Conservation (phyloP, 2,329 filamentous ascomycete species). For the Zopfia rhizophila region DNA sequence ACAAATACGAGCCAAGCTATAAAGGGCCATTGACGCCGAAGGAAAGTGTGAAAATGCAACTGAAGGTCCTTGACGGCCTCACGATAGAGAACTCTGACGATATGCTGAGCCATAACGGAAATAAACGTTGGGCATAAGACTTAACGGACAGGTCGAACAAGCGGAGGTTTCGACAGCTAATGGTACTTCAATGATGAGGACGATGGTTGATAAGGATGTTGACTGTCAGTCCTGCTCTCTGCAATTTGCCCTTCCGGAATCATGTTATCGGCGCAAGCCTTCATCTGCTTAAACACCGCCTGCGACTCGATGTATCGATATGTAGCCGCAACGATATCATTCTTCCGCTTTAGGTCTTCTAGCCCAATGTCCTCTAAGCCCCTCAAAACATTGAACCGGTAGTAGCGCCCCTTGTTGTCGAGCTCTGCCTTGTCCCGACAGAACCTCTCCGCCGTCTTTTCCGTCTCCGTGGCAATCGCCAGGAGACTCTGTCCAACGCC, state of each 20-base stretch:
- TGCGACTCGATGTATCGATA: slow-evolving; percentile 29
- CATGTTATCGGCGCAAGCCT: slow-evolving; percentile 29
- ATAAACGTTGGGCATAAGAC: slow-evolving; percentile 24
- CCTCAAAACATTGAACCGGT: slow-evolving; percentile 57
- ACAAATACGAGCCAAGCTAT: slow-evolving; percentile 24
- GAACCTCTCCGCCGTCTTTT: slow-evolving; percentile 53
- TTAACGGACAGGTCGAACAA: too few relatives aligned
- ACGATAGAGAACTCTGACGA: slow-evolving; percentile 21
- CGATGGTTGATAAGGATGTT: too few relatives aligned
- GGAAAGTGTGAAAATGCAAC: slow-evolving; percentile 23
- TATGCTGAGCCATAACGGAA: slow-evolving; percentile 25
- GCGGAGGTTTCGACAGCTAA: too few relatives aligned
- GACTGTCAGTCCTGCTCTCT: too few relatives aligned
- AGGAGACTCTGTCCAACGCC: too few relatives aligned
- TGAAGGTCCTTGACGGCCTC: slow-evolving; percentile 23
- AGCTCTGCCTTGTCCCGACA: slow-evolving; percentile 42
- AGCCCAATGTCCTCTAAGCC: slow-evolving; percentile 56
- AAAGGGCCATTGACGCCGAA: slow-evolving; percentile 20
- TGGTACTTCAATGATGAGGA: too few relatives aligned
- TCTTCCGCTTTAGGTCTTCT: slow-evolving; percentile 47
- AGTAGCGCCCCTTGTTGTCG: slow-evolving; percentile 52
- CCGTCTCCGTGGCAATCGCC: slow-evolving; percentile 52
- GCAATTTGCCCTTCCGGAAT: too few relatives aligned
- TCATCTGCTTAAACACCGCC: slow-evolving; percentile 30
- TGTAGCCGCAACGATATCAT: slow-evolving; percentile 33